Percentiles rank a stretch among this genome's conserved stretches.
Conservation (phyloP, 225 moss, liverwort and hornwort genomes). For the Marchantia polymorpha region DNA sequence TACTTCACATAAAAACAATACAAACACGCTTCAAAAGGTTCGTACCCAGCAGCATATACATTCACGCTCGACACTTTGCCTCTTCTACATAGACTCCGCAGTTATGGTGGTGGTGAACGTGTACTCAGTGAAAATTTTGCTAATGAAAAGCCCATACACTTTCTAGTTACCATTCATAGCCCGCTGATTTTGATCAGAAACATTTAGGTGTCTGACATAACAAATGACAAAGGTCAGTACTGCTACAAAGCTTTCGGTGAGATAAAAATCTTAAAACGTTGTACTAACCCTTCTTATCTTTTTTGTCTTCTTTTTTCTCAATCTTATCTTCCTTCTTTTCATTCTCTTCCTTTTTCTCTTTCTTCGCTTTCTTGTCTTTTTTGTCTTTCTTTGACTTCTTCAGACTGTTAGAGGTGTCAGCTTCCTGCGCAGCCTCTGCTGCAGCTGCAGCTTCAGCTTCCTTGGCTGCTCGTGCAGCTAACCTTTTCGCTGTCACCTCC, state of each 20-base stretch:
- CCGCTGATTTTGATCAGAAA: too few relatives aligned
- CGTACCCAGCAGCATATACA: too few relatives aligned
- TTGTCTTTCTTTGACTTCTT: conserved; percentile 19
- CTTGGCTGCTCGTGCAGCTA: conserved; percentile 20
- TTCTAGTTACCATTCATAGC: too few relatives aligned
- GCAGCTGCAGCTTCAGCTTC: conserved; percentile 16
- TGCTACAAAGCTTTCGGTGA: neutral
- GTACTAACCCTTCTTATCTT: conserved; percentile 8
- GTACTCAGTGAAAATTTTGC: too few relatives aligned
- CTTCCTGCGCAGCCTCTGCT: neutral
- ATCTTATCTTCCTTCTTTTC: conserved; percentile 26
- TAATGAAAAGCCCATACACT: too few relatives aligned
- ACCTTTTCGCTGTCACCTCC: conserved; percentile 24
- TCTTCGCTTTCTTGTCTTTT: conserved; percentile 21
- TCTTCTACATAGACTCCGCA: too few relatives aligned
- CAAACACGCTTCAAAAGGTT: too few relatives aligned
- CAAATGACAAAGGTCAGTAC: neutral
- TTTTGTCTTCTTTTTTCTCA: conserved; percentile 18
- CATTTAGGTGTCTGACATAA: too few relatives aligned
- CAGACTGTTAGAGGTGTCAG: conserved; percentile 1
- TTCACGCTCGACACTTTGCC: too few relatives aligned
- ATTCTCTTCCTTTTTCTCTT: conserved; percentile 2
- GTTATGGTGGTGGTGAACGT: too few relatives aligned
- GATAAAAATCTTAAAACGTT: neutral
- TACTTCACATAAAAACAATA: too few relatives aligned